These are phyloP conservation scores for Diplodia sapinea DNA, from an alignment of 2,329 filamentous ascomycete genomes.

Conservation along the genomic window DNA sequence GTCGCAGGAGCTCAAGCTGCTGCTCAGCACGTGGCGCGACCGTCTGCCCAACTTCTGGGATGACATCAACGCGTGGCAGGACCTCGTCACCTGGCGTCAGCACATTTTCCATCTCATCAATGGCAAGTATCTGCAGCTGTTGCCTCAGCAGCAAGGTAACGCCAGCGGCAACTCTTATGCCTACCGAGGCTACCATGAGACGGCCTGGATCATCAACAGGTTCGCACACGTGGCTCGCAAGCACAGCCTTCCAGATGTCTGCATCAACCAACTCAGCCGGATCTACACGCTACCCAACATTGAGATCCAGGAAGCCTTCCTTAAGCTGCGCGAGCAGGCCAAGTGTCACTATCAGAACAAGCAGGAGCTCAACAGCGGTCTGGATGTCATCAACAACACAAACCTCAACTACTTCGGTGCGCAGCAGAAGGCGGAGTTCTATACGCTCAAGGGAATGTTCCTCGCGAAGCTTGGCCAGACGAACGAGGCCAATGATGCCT, in stretches of 20 bases:
- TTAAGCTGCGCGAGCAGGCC: slow-evolving; percentile 97
- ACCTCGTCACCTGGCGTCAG: slow-evolving; percentile 98
- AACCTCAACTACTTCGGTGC: slow-evolving; percentile 98
- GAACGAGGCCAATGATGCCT: slow-evolving; percentile 89
- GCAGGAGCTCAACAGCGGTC: slow-evolving; percentile 84
- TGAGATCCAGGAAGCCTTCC: slow-evolving; percentile 97
- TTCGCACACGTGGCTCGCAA: slow-evolving; percentile 98
- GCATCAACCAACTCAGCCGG: slow-evolving; percentile 93
- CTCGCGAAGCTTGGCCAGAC: slow-evolving; percentile 90
- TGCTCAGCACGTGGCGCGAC: slow-evolving; percentile 94
- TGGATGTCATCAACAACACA: slow-evolving; percentile 99
- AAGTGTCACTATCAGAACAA: slow-evolving; percentile 98
- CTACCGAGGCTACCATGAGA: slow-evolving; percentile 97
- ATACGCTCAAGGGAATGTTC: slow-evolving; percentile 99
- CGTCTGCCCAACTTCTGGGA: slow-evolving; percentile 97
- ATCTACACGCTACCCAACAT: slow-evolving; percentile 99
- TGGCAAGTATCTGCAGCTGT: slow-evolving; percentile 82
- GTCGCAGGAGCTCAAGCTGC: slow-evolving; percentile 91
- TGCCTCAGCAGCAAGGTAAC: slow-evolving; percentile 80
- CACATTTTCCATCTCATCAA: slow-evolving; percentile 99
- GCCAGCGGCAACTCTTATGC: slow-evolving; percentile 91
- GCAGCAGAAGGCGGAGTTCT: slow-evolving; percentile 97
- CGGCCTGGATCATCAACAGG: slow-evolving; percentile 99
- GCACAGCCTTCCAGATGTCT: slow-evolving; percentile 94
- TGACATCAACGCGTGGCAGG: slow-evolving; percentile 99